Evolutionary conservation across 345 rosid species (phyloP).

Genomic region (Ceriops zippeliana): DNA sequence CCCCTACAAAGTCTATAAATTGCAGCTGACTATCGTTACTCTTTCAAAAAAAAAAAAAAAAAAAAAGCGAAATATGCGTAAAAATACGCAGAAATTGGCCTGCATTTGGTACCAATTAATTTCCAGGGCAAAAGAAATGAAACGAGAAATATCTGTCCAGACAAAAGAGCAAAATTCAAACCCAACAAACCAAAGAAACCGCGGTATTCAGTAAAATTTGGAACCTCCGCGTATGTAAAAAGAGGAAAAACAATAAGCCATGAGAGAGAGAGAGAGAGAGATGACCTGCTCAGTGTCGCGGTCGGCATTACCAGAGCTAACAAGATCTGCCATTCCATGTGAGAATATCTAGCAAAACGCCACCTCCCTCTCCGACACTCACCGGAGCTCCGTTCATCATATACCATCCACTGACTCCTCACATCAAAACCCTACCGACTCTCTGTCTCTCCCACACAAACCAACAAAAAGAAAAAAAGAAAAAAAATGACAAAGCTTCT

Average conservation of each 20-base stretch:
- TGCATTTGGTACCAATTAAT: too few relatives aligned
- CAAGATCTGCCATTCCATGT: constrained; percentile 99
- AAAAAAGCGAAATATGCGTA: too few relatives aligned
- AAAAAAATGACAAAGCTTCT: neutral
- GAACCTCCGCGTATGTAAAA: neutral
- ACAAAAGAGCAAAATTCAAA: neutral
- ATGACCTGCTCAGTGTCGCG: constrained; percentile 83
- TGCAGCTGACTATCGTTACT: too few relatives aligned
- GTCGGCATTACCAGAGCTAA: constrained; percentile 79
- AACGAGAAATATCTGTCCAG: neutral
- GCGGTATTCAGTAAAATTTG: neutral
- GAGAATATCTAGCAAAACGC: constrained; percentile 54
- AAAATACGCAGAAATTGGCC: too few relatives aligned
- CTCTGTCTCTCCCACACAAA: neutral
- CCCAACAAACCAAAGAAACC: neutral
- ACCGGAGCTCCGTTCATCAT: constrained; percentile 84
- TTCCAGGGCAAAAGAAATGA: too few relatives aligned
- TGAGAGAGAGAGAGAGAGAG: constrained; percentile 3
- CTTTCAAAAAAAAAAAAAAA: too few relatives aligned
- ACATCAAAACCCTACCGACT: constrained; percentile 15
- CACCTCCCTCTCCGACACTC: constrained; percentile 78
- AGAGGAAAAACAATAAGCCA: neutral
- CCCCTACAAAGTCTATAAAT: too few relatives aligned
- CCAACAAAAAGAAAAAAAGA: neutral
- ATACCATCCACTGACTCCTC: constrained; percentile 33